These are phyloP conservation scores for Lenwebbia sp. DNA, from an alignment of 345 rosid genomes.

Conservation along the genomic window DNA sequence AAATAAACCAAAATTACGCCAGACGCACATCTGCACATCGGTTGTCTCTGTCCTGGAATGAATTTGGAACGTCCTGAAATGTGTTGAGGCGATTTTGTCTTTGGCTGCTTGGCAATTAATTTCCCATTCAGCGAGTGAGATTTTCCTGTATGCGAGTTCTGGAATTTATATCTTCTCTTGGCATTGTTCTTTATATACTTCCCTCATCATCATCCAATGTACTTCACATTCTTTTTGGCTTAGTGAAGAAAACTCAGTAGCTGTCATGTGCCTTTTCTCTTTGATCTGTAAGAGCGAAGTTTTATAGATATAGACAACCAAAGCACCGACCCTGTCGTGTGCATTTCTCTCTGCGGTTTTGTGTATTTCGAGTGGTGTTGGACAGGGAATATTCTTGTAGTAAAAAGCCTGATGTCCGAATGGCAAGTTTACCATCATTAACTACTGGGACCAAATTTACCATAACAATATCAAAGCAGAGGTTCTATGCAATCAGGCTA, in stretches of 20 bases:
- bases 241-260: background rate
- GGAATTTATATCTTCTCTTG: background rate
- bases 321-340: background rate
- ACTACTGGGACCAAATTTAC: background rate
- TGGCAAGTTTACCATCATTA: background rate
- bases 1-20: background rate
- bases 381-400: background rate
- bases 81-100: background rate
- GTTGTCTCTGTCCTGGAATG: background rate
- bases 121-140: background rate
- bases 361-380: background rate
- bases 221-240: background rate
- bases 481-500: fast-evolving
- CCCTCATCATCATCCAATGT: background rate
- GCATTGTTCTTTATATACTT: background rate
- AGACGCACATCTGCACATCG: background rate
- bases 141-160: background rate
- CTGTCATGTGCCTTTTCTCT: background rate
- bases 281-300: background rate
- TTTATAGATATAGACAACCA: background rate
- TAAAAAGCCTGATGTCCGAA: background rate
- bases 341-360: background rate
- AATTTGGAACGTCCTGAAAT: background rate
- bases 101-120: background rate
- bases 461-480: fast-evolving